phyloP scores from a whole-genome alignment of 192 early-diverging fungal species.

The Podila minutissima region DNA sequence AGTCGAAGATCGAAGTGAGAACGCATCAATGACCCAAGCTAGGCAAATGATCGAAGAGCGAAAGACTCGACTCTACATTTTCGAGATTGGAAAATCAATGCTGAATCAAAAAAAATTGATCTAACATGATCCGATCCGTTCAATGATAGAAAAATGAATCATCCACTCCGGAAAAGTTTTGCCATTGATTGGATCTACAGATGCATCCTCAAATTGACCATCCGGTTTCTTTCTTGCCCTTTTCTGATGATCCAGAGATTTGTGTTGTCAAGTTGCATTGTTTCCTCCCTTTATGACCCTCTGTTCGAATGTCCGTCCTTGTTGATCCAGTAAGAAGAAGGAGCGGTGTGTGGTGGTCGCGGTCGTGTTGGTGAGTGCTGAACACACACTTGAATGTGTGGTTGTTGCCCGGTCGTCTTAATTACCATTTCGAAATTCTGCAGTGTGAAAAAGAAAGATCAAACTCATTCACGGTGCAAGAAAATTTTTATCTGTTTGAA shows the following conservation, averaged over 20 bases:
- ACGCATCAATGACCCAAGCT: too few species aligned
- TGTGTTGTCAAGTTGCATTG: background rate
- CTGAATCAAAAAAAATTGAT: too few species aligned
- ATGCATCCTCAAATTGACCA: background rate
- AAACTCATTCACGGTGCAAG: slow-evolving; percentile 2
- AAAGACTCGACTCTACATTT: too few species aligned
- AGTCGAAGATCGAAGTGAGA: too few species aligned
- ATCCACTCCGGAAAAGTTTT: background rate
- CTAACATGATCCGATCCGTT: too few species aligned
- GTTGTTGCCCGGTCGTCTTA: background rate
- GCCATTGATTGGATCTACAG: background rate
- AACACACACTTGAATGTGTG: background rate
- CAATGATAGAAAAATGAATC: background rate
- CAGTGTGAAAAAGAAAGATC: slow-evolving; percentile 38
- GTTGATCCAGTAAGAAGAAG: slow-evolving; percentile 1
- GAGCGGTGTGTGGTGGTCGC: background rate
- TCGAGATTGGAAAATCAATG: too few species aligned
- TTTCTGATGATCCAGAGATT: slow-evolving; percentile 4
- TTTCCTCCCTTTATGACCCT: background rate
- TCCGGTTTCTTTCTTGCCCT: background rate
- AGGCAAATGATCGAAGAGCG: too few species aligned
- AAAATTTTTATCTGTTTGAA: slow-evolving; percentile 22
- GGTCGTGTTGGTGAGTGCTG: background rate
- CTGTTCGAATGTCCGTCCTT: background rate
- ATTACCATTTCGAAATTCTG: slow-evolving; percentile 53